Base-by-base conservation (phyloP, 495 filamentous ascomycete genomes). In the Aspergillus haitiensis region DNA sequence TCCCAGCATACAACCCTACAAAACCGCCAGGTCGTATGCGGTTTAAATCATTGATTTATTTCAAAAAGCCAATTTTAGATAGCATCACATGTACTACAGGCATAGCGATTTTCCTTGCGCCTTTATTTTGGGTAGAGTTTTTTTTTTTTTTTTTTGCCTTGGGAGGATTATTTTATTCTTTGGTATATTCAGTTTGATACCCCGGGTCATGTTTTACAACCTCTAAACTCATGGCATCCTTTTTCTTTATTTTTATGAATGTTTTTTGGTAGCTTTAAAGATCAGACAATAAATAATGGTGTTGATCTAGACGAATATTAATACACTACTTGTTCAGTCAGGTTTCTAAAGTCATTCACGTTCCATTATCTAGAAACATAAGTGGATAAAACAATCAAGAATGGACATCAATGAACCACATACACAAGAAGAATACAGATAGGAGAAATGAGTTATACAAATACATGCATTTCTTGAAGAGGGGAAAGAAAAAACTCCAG, bases 401-500 rank as follows among this genome's bases (percentile, higher is more conserved):
- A 53, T 53, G 27, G 61, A 63, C 62, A 67, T 59, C 21, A 64
- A 61, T 60, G 42, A 48, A 63, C 18, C 45, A 66, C 67, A 64
- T 35, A 55, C 60, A 59, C 13, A 61, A 62, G 67, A 63, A 67
- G 49, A 52, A 52, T 58, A 61, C 62, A 63, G 52, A 56, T 67
- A 69, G 61, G 69, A 69, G 51, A 60, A 66, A 71, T 59, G 60
- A 62, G 62, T 70, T 74, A 66, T 78, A 78, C 68, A 76, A 78
- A 70, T 78, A 78, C 75, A 78, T 67, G 66, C 67, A 65, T 70
- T 73, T 70, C 67, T 70, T 60, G 70, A 34, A 33, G 48, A 3
- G 9, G n/a, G 55, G 51, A 72, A 69, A 70, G 61, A 62, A 56
- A 61, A 66, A 54, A 69, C 60, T 58, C 60, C 66, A 55, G 65